Evolutionary conservation across 1,284 basidiomycete species (phyloP).

Genomic region (Moesziomyces sp.): DNA sequence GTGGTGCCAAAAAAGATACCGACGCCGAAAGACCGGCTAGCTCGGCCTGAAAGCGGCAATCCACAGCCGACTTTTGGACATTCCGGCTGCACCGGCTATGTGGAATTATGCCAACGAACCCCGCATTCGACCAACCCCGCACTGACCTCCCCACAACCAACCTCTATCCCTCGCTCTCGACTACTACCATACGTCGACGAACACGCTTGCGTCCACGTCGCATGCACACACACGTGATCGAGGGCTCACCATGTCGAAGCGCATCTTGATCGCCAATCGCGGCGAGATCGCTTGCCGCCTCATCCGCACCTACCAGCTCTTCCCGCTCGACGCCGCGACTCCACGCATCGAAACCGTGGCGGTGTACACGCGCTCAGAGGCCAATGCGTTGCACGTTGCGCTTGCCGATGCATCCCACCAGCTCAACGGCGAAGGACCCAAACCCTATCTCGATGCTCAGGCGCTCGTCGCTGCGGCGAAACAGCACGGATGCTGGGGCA

Average conservation of each 20-base stretch:
- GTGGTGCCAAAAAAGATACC: too few relatives aligned
- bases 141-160: too few relatives aligned
- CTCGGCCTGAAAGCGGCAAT: too few relatives aligned
- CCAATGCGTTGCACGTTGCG: slow-evolving; percentile 32
- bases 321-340: slow-evolving; percentile 14
- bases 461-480: slow-evolving; percentile 71
- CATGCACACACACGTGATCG: too few relatives aligned
- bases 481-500: slow-evolving; percentile 71
- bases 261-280: slow-evolving; percentile 66
- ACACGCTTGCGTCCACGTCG: too few relatives aligned
- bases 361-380: slow-evolving; percentile 31
- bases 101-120: too few relatives aligned
- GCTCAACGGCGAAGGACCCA: slow-evolving; percentile 59
- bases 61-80: too few relatives aligned
- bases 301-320: slow-evolving; percentile 33
- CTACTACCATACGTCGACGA: too few relatives aligned
- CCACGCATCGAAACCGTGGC: slow-evolving; percentile 25
- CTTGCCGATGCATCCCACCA: slow-evolving; percentile 8
- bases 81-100: too few relatives aligned
- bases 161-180: too few relatives aligned
- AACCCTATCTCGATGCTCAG: slow-evolving; percentile 48
- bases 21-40: too few relatives aligned
- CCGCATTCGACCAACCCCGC: too few relatives aligned
- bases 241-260: slow-evolving; percentile 1
- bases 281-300: slow-evolving; percentile 54